phyloP scores from a whole-genome alignment of 2,329 filamentous ascomycete genomes.

The Alternaria gaisen region DNA sequence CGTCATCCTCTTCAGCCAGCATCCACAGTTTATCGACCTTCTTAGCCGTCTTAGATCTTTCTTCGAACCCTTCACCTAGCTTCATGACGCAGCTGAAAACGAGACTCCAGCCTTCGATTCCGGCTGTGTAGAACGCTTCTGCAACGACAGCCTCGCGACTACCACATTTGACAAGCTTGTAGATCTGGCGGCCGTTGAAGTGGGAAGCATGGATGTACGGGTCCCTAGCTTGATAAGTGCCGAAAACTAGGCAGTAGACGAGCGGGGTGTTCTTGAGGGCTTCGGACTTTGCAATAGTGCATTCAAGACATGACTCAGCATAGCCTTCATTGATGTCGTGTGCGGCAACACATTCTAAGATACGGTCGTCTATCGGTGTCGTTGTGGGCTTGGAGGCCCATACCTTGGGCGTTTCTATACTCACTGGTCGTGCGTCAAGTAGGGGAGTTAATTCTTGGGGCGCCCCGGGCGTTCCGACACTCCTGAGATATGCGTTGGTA shows the following conservation, averaged over 20 bases:
- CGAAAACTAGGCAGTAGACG: conserved; percentile 40
- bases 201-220: conserved; percentile 17
- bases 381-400: conserved; percentile 44
- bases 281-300: conserved; percentile 38
- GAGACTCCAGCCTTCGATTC: conserved; percentile 43
- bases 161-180: conserved; percentile 44
- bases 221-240: conserved; percentile 32
- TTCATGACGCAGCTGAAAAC: conserved; percentile 44
- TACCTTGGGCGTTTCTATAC: conserved; percentile 35
- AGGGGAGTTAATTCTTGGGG: conserved; percentile 23
- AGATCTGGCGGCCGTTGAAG: conserved; percentile 35
- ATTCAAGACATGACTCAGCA: conserved; percentile 31
- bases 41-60: conserved; percentile 24
- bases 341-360: conserved; percentile 32
- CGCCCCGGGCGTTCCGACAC: conserved; percentile 16
- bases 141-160: conserved; percentile 42
- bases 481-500: conserved; percentile 17
- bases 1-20: conserved; percentile 29
- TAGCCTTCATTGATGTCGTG: conserved; percentile 26
- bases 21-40: conserved; percentile 37
- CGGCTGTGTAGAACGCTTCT: conserved; percentile 41
- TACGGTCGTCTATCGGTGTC: conserved; percentile 40
- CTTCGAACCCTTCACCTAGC: conserved; percentile 33
- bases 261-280: conserved; percentile 33
- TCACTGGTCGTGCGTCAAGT: conserved; percentile 26